These are phyloP conservation scores for Wickerhamomyces bovis DNA, from an alignment of 805 yeast species.

Conservation along the genomic window DNA sequence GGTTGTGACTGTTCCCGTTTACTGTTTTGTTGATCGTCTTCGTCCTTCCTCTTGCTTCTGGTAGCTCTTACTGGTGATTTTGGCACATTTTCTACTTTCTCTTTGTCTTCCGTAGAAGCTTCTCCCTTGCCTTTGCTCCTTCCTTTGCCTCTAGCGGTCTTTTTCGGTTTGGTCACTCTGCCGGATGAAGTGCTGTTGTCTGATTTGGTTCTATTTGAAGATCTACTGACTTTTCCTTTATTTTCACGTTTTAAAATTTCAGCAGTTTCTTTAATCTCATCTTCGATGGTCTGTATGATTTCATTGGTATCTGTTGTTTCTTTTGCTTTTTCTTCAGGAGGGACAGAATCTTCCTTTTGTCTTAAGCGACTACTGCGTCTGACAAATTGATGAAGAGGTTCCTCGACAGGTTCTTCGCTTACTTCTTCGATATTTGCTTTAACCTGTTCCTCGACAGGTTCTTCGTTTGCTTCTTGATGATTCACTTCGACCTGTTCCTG, in stretches of 20 bases:
- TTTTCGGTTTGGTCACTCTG: background rate
- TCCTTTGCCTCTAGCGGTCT: background rate
- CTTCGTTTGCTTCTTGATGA: background rate
- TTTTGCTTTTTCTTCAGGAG: background rate
- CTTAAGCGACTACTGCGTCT: background rate
- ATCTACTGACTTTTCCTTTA: background rate
- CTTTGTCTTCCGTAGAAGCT: background rate
- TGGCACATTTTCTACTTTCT: background rate
- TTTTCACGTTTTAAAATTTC: background rate
- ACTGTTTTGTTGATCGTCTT: background rate
- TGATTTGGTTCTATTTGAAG: constrained; percentile 3
- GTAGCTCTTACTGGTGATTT: constrained; percentile 2
- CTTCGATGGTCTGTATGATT: background rate
- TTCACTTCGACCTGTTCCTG: constrained; percentile 5
- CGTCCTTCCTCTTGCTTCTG: background rate
- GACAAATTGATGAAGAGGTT: background rate
- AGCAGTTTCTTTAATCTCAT: background rate
- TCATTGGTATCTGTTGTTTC: background rate
- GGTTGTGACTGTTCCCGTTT: background rate
- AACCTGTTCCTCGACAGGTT: background rate
- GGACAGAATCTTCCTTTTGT: background rate
- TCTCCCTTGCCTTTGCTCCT: background rate
- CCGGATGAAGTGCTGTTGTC: background rate
- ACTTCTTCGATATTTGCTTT: background rate
- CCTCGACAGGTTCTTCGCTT: background rate